A percentile compares a stretch with the other conserved stretches of the same genome.
Evolutionary conservation across 192 early-diverging fungal species (phyloP).

Genomic region (Diversispora eburnea): DNA sequence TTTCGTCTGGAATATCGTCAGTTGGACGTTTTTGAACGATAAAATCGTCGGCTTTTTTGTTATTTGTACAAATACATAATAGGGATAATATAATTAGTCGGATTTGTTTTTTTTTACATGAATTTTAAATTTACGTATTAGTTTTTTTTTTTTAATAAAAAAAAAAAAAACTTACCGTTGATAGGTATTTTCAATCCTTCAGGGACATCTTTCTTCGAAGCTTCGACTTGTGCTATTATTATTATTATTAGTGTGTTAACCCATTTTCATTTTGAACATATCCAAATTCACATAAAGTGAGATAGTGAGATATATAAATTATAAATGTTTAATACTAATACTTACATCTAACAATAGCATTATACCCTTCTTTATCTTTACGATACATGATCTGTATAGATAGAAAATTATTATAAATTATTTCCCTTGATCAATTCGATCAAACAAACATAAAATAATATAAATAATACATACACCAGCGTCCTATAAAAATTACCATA

Average conservation of each 20-base stretch:
- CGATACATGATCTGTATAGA: slow-evolving; percentile 41
- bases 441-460: background rate
- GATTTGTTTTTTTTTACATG: background rate
- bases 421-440: too few relatives aligned
- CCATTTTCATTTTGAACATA: too few relatives aligned
- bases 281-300: too few relatives aligned
- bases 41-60: slow-evolving; percentile 22
- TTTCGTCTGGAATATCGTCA: slow-evolving; percentile 39
- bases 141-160: too few relatives aligned
- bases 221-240: slow-evolving; percentile 44
- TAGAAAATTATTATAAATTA: background rate
- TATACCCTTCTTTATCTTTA: slow-evolving; percentile 37
- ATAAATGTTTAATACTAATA: slow-evolving; percentile 17
- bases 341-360: slow-evolving; percentile 40
- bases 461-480: slow-evolving; percentile 39
- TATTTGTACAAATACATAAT: slow-evolving; percentile 19
- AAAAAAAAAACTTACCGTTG: slow-evolving; percentile 37
- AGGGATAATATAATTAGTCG: background rate
- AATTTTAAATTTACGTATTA: too few relatives aligned
- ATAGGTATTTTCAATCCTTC: slow-evolving; percentile 46
- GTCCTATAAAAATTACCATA: slow-evolving; percentile 29
- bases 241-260: background rate
- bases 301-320: background rate
- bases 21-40: slow-evolving; percentile 32
- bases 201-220: slow-evolving; percentile 47